Conservation (phyloP, 495 filamentous ascomycete species). For the Melanomma pulvis-pyrius region DNA sequence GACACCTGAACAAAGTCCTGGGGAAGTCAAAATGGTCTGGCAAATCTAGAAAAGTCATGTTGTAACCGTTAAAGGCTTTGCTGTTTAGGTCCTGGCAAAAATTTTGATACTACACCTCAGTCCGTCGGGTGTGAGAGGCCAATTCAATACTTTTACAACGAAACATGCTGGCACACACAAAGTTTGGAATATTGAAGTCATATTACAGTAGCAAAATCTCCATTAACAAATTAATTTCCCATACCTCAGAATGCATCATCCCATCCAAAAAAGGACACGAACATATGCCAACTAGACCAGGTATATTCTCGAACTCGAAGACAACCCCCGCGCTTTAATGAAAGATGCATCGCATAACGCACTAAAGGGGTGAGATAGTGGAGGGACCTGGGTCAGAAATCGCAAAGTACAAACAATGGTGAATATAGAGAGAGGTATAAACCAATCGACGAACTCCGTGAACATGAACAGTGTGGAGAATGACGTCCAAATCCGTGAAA, state of each 20-base stretch:
- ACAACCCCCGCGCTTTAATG: constrained; percentile 5
- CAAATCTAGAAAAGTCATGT: no score
- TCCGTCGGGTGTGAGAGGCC: no score
- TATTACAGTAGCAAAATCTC: not conserved
- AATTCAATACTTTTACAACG: no score
- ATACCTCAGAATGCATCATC: constrained; percentile 1
- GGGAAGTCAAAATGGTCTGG: no score
- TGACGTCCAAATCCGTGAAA: not conserved
- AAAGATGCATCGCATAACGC: constrained; percentile 31
- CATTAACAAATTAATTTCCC: constrained; percentile 25
- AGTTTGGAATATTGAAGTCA: not conserved
- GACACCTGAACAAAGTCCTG: no score
- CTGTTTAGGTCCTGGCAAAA: no score
- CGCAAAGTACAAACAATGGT: constrained; percentile 8
- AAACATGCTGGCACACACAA: not conserved
- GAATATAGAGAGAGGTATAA: constrained; percentile 25
- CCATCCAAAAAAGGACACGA: constrained; percentile 17
- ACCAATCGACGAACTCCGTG: constrained; percentile 28
- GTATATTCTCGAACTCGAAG: constrained; percentile 18
- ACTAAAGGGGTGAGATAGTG: not conserved
- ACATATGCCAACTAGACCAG: constrained; percentile 16
- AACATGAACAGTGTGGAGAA: constrained; percentile 29
- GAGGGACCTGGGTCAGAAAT: not conserved
- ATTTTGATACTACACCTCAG: no score
- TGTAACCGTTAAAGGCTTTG: no score